Evolutionary conservation across 2,329 filamentous ascomycete species (phyloP), one percentile per base, ranked within the genome.

Genomic region (Hysterium pulicare): DNA sequence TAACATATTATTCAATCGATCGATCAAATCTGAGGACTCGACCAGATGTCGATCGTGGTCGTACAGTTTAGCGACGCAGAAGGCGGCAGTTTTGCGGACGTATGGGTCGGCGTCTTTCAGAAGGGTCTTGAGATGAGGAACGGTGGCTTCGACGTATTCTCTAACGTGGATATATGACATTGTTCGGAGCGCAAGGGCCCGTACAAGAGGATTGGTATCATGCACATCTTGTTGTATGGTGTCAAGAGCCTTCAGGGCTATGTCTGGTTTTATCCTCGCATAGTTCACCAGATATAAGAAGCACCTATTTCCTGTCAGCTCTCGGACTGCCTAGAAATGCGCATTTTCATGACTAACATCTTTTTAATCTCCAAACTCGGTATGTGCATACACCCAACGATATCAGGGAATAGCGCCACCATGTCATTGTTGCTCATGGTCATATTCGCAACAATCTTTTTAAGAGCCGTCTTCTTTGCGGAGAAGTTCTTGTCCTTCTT

Each of bases 391-490:
- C 91, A 97, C 49, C 77, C 83, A 56, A 98, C 87, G 46, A 98
- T 86, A 64, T 98, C 93, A 15, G 91, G 90, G 58, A 98, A 98
- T 40, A 98, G 76, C 30, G 89, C 90, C 42, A 97, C 86, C 93
- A 98, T 98, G 69, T 98, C 93, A 64, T 97, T 98, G 73, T 98
- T 98, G 80, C 91, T 97, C 93, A 98, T 98, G 52, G 93, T 98
- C 93, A 98, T 98, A 67, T 98, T 98, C 66, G 93, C 93, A 58
- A 98, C 93, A 56, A 98, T 97, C 78, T 96, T 96, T 79, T 98
- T 98, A 50, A 98, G 78, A 9, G 93, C 90, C 63, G 96, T 94
- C 80, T 97, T 97, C 78, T 97, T 98, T 53, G 83, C 82, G 33
- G 85, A 80, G 71, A 89, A 86, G 72, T 94, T 95, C 79, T 96